Conservation (phyloP, 1,284 basidiomycete genomes). For the Cryptococcus hybrid region DNA sequence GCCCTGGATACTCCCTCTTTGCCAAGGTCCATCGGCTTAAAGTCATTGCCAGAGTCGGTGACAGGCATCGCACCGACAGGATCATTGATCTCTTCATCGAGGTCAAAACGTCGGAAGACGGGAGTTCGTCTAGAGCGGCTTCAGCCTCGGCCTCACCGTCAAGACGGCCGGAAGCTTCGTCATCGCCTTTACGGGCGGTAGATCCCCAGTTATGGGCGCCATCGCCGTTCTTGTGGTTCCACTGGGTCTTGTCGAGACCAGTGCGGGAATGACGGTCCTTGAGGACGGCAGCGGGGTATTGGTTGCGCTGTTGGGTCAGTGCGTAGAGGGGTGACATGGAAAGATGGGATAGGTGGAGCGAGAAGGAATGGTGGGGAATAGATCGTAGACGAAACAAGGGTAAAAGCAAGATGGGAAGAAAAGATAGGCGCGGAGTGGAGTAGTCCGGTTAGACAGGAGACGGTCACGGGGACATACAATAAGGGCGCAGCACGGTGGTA, state of each 20-base stretch:
- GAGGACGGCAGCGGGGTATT: slow-evolving; percentile 67
- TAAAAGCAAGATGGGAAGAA: background rate
- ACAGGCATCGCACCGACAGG: background rate
- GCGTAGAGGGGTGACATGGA: background rate
- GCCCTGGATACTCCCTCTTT: background rate
- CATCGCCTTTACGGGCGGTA: slow-evolving; percentile 61
- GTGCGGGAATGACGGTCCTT: slow-evolving; percentile 72
- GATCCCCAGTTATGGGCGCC: slow-evolving; percentile 83
- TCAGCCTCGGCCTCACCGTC: slow-evolving; percentile 54
- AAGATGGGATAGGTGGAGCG: background rate
- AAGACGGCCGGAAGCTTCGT: slow-evolving; percentile 44
- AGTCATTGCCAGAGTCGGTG: slow-evolving; percentile 1
- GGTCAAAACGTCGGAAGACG: slow-evolving; percentile 8
- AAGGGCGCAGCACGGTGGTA: no score
- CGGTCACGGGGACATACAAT: background rate
- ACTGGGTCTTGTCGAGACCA: slow-evolving; percentile 66
- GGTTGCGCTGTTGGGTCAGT: slow-evolving; percentile 50
- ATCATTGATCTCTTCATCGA: slow-evolving; percentile 10
- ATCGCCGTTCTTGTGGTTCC: slow-evolving; percentile 67
- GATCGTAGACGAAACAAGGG: background rate
- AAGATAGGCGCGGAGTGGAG: background rate
- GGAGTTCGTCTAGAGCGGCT: slow-evolving; percentile 47
- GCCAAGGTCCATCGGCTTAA: slow-evolving; percentile 1
- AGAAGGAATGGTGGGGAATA: background rate
- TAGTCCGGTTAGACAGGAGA: background rate